Evolutionary conservation across 768 basidiomycete species (phyloP).

Genomic region (Lactifluus echinatus): DNA sequence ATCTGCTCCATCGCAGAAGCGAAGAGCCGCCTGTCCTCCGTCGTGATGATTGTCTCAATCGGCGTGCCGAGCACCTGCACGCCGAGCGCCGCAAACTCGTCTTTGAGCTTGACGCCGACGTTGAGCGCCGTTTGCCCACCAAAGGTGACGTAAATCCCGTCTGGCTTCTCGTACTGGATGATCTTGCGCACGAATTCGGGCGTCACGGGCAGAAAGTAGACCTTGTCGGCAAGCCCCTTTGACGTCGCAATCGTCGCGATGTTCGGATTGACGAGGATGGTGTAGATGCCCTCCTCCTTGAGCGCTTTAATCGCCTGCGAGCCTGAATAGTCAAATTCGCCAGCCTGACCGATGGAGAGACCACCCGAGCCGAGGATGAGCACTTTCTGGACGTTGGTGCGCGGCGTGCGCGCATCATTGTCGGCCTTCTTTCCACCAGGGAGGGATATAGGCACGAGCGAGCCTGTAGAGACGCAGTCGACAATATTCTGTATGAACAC

Average conservation of each 20-base stretch:
- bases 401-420: constrained; percentile 65
- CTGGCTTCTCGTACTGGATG: constrained; percentile 97
- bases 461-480: constrained; percentile 55
- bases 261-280: constrained; percentile 97
- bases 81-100: constrained; percentile 85
- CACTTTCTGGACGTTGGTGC: constrained; percentile 81
- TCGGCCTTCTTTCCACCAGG: constrained; percentile 78
- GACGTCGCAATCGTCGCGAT: constrained; percentile 98
- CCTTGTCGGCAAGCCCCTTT: constrained; percentile 96
- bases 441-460: constrained; percentile 51
- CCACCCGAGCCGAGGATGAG: constrained; percentile 96
- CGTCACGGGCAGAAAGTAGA: constrained; percentile 98
- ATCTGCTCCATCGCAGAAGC: constrained; percentile 92
- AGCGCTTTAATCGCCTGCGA: constrained; percentile 99
- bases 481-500: constrained; percentile 87
- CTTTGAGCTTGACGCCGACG: constrained; percentile 96
- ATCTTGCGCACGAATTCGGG: constrained; percentile 97
- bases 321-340: constrained; percentile 99
- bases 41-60: constrained; percentile 94
- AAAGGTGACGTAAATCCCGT: constrained; percentile 98
- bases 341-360: constrained; percentile 96
- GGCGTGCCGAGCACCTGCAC: constrained; percentile 94
- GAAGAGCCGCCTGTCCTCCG: constrained; percentile 93
- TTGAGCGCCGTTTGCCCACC: constrained; percentile 96
- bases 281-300: constrained; percentile 98